Conservation (phyloP, 2,329 filamentous ascomycete genomes). For the Aspergillus floridensis region DNA sequence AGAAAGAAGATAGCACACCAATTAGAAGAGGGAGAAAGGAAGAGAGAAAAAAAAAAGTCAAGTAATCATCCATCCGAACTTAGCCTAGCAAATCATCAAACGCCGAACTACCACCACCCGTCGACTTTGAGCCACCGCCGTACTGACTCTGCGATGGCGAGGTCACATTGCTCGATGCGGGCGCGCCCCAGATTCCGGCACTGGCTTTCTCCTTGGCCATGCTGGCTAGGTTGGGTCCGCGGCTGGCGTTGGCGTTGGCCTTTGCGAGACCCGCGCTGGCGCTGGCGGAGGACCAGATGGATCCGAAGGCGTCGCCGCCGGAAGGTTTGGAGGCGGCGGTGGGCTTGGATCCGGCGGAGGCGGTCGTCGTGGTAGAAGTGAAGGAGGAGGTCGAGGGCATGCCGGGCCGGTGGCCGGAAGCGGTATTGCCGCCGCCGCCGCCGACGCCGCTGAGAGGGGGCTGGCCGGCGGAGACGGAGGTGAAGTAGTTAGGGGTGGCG, state of each 20-base stretch:
- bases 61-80: slow-evolving; percentile 3
- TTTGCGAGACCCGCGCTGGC: slow-evolving; percentile 76
- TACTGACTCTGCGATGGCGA: slow-evolving; percentile 42
- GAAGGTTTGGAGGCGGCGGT: slow-evolving; percentile 45
- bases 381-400: slow-evolving; percentile 37
- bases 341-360: slow-evolving; percentile 50
- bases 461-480: slow-evolving; percentile 59
- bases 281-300: slow-evolving; percentile 69
- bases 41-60: slow-evolving; percentile 1
- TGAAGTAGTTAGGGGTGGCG: slow-evolving; percentile 89
- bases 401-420: slow-evolving; percentile 33
- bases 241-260: slow-evolving; percentile 55
- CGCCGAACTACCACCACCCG: slow-evolving; percentile 38
- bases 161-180: slow-evolving; percentile 46
- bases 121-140: slow-evolving; percentile 27
- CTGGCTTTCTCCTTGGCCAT: slow-evolving; percentile 98
- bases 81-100: slow-evolving; percentile 44
- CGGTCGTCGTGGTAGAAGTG: slow-evolving; percentile 37
- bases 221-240: slow-evolving; percentile 81
- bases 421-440: slow-evolving; percentile 25
- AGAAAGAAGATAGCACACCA: background rate
- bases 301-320: slow-evolving; percentile 83
- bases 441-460: slow-evolving; percentile 28
- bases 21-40: background rate
- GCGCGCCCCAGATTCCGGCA: slow-evolving; percentile 87